These are phyloP conservation scores for Ogataea thermomethanolica DNA, from an alignment of 805 yeast species.

Conservation along the genomic window DNA sequence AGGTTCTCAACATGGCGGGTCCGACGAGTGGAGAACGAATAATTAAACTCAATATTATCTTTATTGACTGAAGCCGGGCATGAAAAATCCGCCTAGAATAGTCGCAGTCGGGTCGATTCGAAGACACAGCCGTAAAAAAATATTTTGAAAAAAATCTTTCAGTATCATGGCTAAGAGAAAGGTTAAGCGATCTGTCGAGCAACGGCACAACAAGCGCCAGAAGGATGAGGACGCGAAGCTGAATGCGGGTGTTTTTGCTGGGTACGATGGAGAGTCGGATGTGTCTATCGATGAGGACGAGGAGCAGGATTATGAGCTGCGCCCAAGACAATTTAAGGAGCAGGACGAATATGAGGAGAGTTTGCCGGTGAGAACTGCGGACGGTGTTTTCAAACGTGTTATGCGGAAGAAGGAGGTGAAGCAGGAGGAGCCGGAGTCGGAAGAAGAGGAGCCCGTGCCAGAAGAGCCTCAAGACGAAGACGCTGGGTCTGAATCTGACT, in stretches of 20 bases:
- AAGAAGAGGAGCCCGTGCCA: constrained; percentile 14
- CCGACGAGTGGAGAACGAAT: not conserved
- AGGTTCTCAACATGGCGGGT: constrained; percentile 16
- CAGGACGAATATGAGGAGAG: constrained; percentile 53
- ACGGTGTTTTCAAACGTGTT: constrained; percentile 73
- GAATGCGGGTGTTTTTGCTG: constrained; percentile 35
- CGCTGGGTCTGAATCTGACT: constrained; percentile 31
- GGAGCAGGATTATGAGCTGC: constrained; percentile 75
- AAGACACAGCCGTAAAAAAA: constrained; percentile 9
- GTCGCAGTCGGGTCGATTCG: constrained; percentile 6
- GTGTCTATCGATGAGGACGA: constrained; percentile 38
- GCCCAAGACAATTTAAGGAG: constrained; percentile 55
- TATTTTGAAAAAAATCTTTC: constrained; percentile 6
- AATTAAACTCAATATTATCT: not conserved
- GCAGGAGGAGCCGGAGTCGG: constrained; percentile 16
- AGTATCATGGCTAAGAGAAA: constrained; percentile 37
- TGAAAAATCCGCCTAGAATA: constrained; percentile 9
- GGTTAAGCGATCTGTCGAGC: constrained; percentile 34
- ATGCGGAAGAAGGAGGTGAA: constrained; percentile 33
- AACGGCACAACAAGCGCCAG: constrained; percentile 35
- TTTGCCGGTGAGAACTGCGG: constrained; percentile 72
- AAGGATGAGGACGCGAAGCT: constrained; percentile 43
- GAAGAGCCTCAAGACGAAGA: constrained; percentile 14
- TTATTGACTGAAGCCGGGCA: constrained; percentile 4
- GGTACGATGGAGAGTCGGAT: constrained; percentile 19